These are phyloP conservation scores for Buxus sempervirens DNA, from an alignment of 164 flowering plant genomes.

Conservation along the genomic window DNA sequence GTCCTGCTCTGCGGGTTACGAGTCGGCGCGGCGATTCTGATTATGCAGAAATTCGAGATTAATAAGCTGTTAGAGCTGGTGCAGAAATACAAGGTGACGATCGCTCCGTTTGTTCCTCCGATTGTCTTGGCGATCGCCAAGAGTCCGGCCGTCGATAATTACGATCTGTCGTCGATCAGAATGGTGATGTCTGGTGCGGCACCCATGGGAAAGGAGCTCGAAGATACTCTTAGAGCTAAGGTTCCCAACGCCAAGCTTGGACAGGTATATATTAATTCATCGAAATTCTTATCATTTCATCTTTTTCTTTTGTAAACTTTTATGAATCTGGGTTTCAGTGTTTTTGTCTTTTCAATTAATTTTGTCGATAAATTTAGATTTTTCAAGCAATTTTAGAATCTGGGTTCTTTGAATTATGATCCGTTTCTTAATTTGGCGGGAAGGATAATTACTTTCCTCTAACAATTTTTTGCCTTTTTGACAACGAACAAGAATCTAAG, in stretches of 20 bases:
- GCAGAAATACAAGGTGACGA: constrained; percentile 58
- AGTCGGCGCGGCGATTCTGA: constrained; percentile 74
- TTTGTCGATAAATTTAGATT: neutral
- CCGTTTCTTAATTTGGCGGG: too few relatives aligned
- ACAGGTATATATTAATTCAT: constrained; percentile 63
- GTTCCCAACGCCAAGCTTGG: constrained; percentile 82
- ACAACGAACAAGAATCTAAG: too few relatives aligned
- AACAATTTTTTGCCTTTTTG: too few relatives aligned
- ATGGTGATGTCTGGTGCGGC: constrained; percentile 80
- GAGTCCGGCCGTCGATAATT: constrained; percentile 47
- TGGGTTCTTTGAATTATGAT: too few relatives aligned
- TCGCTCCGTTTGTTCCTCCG: constrained; percentile 88
- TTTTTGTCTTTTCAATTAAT: neutral
- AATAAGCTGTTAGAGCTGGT: constrained; percentile 50
- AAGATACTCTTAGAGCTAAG: constrained; percentile 63
- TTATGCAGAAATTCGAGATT: constrained; percentile 79
- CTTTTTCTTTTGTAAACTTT: neutral
- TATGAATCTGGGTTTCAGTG: neutral
- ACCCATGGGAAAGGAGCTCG: constrained; percentile 91
- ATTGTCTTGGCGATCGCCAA: constrained; percentile 75
- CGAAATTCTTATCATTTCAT: neutral
- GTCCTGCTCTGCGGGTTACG: constrained; percentile 66
- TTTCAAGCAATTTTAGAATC: neutral
- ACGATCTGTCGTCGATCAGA: constrained; percentile 74
- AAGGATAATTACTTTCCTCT: too few relatives aligned